A percentile compares a stretch with the other conserved stretches of the same genome.
Conservation (phyloP, 1,139 yeast species). For the Schizosaccharomyces versatilis region DNA sequence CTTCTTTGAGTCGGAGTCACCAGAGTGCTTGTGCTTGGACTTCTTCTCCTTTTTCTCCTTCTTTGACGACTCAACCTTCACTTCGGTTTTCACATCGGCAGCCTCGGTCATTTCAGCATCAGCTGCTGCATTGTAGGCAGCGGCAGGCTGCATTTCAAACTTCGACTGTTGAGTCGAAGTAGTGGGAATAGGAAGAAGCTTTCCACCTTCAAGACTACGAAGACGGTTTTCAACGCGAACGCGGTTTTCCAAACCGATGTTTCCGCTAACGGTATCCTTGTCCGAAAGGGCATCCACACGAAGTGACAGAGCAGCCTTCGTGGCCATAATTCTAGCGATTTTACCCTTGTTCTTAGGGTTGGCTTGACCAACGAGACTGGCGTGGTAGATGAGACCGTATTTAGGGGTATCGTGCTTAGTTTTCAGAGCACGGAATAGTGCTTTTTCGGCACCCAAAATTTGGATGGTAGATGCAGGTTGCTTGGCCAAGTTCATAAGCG, state of each 20-base stretch:
- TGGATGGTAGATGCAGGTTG: constrained; percentile 98
- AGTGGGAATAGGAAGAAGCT: constrained; percentile 16
- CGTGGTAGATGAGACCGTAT: constrained; percentile 91
- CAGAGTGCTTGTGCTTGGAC: constrained; percentile 1
- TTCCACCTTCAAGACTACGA: constrained; percentile 86
- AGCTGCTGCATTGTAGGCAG: constrained; percentile 85
- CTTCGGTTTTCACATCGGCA: background rate
- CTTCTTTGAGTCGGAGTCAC: background rate
- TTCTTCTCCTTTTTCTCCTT: background rate
- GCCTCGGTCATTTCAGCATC: constrained; percentile 28
- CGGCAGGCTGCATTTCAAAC: constrained; percentile 61
- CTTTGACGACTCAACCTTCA: background rate
- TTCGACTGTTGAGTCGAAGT: constrained; percentile 29
- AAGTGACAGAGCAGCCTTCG: constrained; percentile 89
- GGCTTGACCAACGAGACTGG: constrained; percentile 91
- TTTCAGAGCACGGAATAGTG: constrained; percentile 90
- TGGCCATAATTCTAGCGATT: constrained; percentile 92
- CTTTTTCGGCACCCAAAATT: constrained; percentile 98
- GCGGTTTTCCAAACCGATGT: constrained; percentile 77
- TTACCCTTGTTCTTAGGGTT: constrained; percentile 95
- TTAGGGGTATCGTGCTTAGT: constrained; percentile 97
- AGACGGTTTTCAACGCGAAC: constrained; percentile 85
- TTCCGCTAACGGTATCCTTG: constrained; percentile 62
- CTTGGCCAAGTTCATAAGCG: constrained; percentile 79
- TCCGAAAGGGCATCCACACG: constrained; percentile 94